Conservation (phyloP, 371 early-diverging fungal genomes). For the Mortierella sp. region DNA sequence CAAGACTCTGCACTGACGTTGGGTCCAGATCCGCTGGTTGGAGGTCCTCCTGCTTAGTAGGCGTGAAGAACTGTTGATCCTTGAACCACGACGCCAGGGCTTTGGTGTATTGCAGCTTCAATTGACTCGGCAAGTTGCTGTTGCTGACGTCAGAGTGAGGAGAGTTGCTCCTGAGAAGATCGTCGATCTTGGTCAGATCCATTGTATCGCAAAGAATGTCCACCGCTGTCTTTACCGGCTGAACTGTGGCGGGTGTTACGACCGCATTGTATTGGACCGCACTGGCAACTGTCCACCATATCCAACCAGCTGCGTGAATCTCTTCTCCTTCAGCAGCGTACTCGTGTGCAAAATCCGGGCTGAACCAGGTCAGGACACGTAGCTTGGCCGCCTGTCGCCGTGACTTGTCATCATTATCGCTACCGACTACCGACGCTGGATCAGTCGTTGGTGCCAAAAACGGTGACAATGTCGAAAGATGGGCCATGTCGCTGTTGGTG, state of each 20-base stretch:
- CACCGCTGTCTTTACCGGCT: constrained; percentile 24
- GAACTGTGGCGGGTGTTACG: constrained; percentile 13
- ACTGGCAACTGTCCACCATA: constrained; percentile 56
- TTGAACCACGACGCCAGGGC: constrained; percentile 47
- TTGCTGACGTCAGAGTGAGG: not conserved
- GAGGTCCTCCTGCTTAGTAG: constrained; percentile 36
- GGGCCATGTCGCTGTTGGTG: not conserved
- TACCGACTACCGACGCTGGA: not conserved
- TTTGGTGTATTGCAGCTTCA: constrained; percentile 15
- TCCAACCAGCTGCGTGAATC: constrained; percentile 50
- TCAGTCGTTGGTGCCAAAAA: not conserved
- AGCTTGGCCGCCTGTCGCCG: constrained; percentile 36
- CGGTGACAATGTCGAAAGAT: not conserved
- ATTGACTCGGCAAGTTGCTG: not conserved
- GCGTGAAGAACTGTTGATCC: constrained; percentile 45
- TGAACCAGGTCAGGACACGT: constrained; percentile 41
- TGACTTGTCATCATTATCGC: not conserved
- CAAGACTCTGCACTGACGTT: constrained; percentile 38
- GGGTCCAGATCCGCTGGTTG: constrained; percentile 42
- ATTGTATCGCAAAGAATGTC: constrained; percentile 49
- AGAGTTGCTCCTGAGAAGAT: not conserved
- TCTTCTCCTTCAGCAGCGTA: constrained; percentile 41
- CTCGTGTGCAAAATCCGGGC: constrained; percentile 45
- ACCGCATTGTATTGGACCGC: constrained; percentile 50
- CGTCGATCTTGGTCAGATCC: not conserved